Conservation (phyloP, 2,329 filamentous ascomycete genomes). For the Exutisphaerella laricina region DNA sequence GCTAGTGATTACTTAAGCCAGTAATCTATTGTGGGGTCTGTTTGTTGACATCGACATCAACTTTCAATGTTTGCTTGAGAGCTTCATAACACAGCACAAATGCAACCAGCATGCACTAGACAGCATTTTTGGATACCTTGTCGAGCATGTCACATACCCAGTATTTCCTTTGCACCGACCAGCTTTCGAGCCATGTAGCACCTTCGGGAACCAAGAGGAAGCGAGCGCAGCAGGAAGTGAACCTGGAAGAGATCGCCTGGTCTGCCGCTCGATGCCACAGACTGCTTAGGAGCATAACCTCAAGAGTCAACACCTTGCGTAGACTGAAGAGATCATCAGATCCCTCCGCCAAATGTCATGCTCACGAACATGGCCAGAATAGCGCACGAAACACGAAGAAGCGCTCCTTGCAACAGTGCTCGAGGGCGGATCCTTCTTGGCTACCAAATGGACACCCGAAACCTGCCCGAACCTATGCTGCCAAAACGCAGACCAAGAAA, state of each 20-base stretch:
- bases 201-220: conserved; percentile 8
- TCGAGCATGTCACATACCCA: conserved; percentile 5
- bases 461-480: conserved; percentile 11
- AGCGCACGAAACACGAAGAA: background rate
- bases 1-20: no score
- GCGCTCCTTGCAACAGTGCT: conserved; percentile 10
- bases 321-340: no score
- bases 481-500: conserved; percentile 4
- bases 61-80: background rate
- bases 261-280: conserved; percentile 20
- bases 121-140: background rate
- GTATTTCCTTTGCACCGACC: background rate
- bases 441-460: conserved; percentile 12
- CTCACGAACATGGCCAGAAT: background rate
- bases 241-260: conserved; percentile 17
- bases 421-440: conserved; percentile 17
- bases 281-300: conserved; percentile 19
- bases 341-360: background rate
- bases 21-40: no score
- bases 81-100: background rate
- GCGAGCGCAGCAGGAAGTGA: conserved; percentile 6
- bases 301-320: conserved; percentile 13
- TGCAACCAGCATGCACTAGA: conserved; percentile 3
- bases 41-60: background rate
- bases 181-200: background rate